Base-by-base conservation (phyloP, 2,329 filamentous ascomycete species). In the Corynespora cassiicola region DNA sequence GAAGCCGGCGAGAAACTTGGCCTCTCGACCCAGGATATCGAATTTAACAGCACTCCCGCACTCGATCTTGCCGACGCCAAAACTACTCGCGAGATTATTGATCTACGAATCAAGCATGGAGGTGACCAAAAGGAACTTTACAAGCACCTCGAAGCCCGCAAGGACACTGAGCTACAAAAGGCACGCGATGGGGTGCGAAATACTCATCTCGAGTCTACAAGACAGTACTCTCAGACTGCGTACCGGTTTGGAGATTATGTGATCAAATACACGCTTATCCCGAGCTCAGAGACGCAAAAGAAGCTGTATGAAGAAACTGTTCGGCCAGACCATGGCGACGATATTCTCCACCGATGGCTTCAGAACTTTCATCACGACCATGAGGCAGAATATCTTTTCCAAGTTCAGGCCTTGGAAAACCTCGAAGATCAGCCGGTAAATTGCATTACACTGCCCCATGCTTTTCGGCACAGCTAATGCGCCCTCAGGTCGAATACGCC, bases 221-320 rank as follows among this genome's bases (percentile, higher is more conserved):
- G 57, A 18, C 58, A 73, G 39, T 76, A 78, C 57, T 73, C 71
- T 0, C 74, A 78, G 51, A 70, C 66, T 10, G 71, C 75, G 0
- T 76, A 75, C 48, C 71, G 72, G 15, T 77, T 73, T 43, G 74
- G 74, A 14, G 63, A 72, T 33, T 75, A 75, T 40, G 66, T 77
- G 2, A 65, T 68, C 33, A 78, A 78, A 45, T 76, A 75, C 45
- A 68, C 66, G 35, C 64, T 77, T 18, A 66, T 75, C 5, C 75
- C 74, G 1, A 67, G 60, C 10, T 58, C 58, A 3, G 59, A 70
- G 4, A 70, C 63, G 2, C 71, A 76, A 50, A 63, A 63, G 31
- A 70, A 69, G 33, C 60, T 72, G n/a, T n/a, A n/a, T n/a, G n/a
- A n/a, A n/a, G n/a, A n/a, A n/a, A n/a, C n/a, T n/a, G n/a, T 71